Base-by-base conservation (phyloP, 1,139 yeast species). In the Meyerozyma smithsonii region DNA sequence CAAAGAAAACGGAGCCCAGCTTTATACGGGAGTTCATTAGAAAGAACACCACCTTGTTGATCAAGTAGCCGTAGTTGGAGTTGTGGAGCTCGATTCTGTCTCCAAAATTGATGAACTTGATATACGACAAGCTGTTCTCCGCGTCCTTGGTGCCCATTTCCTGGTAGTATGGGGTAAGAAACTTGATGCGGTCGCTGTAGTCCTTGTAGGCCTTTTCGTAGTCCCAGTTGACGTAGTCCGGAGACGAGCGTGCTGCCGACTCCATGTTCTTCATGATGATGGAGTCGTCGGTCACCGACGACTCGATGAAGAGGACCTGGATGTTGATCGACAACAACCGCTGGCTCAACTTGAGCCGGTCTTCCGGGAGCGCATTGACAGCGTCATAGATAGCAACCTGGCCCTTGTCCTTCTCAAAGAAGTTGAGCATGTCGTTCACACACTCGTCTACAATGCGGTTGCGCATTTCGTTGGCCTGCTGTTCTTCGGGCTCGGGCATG, bases 301-400 rank as follows among this genome's bases (percentile, higher is more conserved):
- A 84, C 62, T 92, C 99, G 45, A 92, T 89, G 58, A 90, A 92
- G 40, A 92, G 62, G 17, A 85, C 84, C 56, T 84, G 90, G 43
- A 90, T 81, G 48, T 79, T 78, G 44, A 75, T 68, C 32, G 68
- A 66, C 10, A 69, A 64, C 52, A 90, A 81, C 42, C 64, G 64
- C 32, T 69, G 68, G 37, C 75, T 74, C 40, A 92, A 63, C 23
- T 73, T 74, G 14, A 72, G 55, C 49, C 98, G 73, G 49, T 83
- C 84, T 41, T 74, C 73, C 14, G 84, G 79, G 36, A 84, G 66
- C 2, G 95, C 95, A 61, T 94, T 92, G 42, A 92, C 87, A 0
- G 97, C 98, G 61, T 92, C 99, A 59, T 88, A 92, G 28, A 94
- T 86, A 12, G 96, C 98, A 20, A 94, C 87, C 63, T 92, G 98